Percentiles rank a stretch among this genome's conserved stretches.
Evolutionary conservation across 2,329 filamentous ascomycete genomes (phyloP).

Genomic region (Fusarium multiceps): DNA sequence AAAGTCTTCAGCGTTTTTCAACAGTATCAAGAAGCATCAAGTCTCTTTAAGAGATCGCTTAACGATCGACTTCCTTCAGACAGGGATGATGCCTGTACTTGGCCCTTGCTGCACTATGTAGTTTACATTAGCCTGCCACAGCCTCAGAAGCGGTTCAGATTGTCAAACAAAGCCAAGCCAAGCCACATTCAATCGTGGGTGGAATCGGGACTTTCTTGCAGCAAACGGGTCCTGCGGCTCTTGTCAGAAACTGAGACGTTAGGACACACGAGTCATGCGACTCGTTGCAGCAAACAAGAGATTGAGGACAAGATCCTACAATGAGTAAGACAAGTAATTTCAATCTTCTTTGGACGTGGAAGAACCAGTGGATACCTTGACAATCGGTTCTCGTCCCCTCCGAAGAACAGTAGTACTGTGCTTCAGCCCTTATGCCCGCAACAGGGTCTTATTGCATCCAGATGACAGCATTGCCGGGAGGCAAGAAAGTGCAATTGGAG

Average conservation of each 20-base stretch:
- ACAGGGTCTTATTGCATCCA: constrained; percentile 20
- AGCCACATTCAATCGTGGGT: constrained; percentile 7
- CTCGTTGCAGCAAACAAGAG: background rate
- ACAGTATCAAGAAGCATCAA: constrained; percentile 2
- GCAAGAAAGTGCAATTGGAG: constrained; percentile 2
- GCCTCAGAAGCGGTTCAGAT: constrained; percentile 18
- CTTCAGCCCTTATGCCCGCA: background rate
- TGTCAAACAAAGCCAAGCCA: constrained; percentile 20
- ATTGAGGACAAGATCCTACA: background rate
- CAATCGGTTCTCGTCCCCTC: background rate
- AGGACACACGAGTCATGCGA: constrained; percentile 21
- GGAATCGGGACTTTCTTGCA: constrained; percentile 4
- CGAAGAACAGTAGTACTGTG: background rate
- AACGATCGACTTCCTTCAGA: constrained; percentile 12
- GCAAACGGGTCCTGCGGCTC: constrained; percentile 13
- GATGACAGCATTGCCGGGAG: background rate
- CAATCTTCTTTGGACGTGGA: background rate
- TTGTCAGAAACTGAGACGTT: constrained; percentile 2
- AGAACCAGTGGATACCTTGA: background rate
- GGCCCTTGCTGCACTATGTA: background rate
- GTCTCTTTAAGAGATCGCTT: constrained; percentile 1
- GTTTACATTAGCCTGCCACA: constrained; percentile 19
- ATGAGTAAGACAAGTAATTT: background rate
- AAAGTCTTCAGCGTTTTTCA: background rate
- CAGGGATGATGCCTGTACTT: constrained; percentile 30